Evolutionary conservation across 2,329 filamentous ascomycete genomes (phyloP).

Genomic region (Pyrenochaeta sp.): DNA sequence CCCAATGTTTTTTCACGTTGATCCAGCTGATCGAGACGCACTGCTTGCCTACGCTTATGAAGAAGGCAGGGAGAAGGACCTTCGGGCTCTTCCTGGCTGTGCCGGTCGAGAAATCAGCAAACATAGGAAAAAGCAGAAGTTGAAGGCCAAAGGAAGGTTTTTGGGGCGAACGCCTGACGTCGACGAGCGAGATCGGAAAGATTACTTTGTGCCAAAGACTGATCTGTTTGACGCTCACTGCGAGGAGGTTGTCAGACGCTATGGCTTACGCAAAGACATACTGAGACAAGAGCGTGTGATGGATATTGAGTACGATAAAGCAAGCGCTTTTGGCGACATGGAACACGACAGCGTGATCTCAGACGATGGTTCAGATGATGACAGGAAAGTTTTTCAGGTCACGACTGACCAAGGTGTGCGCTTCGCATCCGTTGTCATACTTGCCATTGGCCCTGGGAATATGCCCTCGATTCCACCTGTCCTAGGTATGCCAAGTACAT

Average conservation of each 20-base stretch:
- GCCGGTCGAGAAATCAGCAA: conserved; percentile 84
- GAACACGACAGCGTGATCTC: conserved; percentile 29
- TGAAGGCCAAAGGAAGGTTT: conserved; percentile 54
- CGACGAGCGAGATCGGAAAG: conserved; percentile 58
- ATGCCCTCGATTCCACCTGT: conserved; percentile 57
- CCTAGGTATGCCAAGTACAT: conserved; percentile 47
- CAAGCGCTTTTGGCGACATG: conserved; percentile 42
- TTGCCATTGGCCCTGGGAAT: conserved; percentile 76
- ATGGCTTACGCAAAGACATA: conserved; percentile 61
- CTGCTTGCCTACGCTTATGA: conserved; percentile 74
- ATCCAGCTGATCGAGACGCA: conserved; percentile 77
- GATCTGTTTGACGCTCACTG: conserved; percentile 55
- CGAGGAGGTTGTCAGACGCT: conserved; percentile 49
- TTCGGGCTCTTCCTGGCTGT: conserved; percentile 75
- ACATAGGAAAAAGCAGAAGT: conserved; percentile 74
- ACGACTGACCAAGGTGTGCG: conserved; percentile 63
- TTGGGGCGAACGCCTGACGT: conserved; percentile 49
- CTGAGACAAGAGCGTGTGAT: conserved; percentile 68
- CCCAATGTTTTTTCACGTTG: conserved; percentile 84
- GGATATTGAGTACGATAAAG: conserved; percentile 67
- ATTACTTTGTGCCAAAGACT: conserved; percentile 55
- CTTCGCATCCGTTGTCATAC: conserved; percentile 69
- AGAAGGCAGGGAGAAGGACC: conserved; percentile 66
- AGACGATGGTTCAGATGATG: conserved; percentile 27
- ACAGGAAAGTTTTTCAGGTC: conserved; percentile 70